These are phyloP conservation scores for Staphylotrichum tortipilum DNA, from an alignment of 495 filamentous ascomycete genomes.

Conservation along the genomic window DNA sequence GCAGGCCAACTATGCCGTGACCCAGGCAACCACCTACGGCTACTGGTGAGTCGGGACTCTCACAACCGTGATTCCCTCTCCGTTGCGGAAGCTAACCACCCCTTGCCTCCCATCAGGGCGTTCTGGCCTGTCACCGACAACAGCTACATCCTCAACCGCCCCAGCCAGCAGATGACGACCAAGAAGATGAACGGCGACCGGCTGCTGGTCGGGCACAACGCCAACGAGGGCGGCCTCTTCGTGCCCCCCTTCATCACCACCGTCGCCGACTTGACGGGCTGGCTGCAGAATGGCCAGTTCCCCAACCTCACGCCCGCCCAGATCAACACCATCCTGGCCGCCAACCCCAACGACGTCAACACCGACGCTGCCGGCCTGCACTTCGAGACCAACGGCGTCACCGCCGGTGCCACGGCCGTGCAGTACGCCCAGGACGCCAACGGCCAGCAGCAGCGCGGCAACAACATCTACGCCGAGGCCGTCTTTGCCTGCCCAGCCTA, in stretches of 20 bases:
- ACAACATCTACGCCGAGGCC: conserved; percentile 54
- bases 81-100: background rate
- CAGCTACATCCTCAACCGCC: conserved; percentile 43
- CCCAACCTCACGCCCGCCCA: conserved; percentile 42
- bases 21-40: conserved; percentile 29
- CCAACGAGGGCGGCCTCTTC: conserved; percentile 40
- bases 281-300: conserved; percentile 34
- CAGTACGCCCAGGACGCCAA: conserved; percentile 18
- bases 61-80: too few species aligned
- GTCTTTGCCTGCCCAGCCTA: conserved; percentile 55
- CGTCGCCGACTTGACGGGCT: conserved; percentile 37
- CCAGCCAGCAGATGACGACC: conserved; percentile 42
- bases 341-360: conserved; percentile 19
- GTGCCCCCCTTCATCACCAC: conserved; percentile 39
- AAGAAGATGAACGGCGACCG: conserved; percentile 46
- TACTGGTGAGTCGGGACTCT: conserved; percentile 12
- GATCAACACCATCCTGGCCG: conserved; percentile 31
- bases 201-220: conserved; percentile 46
- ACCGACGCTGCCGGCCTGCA: conserved; percentile 12
- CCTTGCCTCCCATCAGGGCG: conserved; percentile 28
- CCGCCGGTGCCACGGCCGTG: conserved; percentile 15
- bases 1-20: conserved; percentile 44
- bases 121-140: conserved; percentile 57
- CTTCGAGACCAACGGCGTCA: conserved; percentile 23
- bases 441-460: conserved; percentile 29